These are phyloP conservation scores for Scheffersomyces parashehatae DNA, from an alignment of 1,139 yeast genomes.

Conservation along the genomic window DNA sequence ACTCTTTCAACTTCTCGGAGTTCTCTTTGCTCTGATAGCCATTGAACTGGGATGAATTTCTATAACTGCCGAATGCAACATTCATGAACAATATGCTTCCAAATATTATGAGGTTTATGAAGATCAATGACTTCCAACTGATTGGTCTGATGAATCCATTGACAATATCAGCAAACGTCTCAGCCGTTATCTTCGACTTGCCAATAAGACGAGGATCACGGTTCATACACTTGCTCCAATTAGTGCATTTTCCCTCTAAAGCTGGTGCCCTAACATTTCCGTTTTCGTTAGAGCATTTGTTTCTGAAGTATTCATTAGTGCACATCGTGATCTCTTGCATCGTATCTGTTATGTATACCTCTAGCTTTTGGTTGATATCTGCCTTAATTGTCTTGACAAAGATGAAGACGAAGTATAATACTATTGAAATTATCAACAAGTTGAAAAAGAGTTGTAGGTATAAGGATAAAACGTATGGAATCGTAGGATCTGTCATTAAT, in stretches of 20 bases:
- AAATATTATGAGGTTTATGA: slow-evolving; percentile 41
- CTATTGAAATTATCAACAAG: slow-evolving; percentile 52
- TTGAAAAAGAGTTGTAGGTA: slow-evolving; percentile 74
- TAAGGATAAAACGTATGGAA: slow-evolving; percentile 68
- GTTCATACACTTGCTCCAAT: slow-evolving; percentile 85
- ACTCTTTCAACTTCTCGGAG: slow-evolving; percentile 2
- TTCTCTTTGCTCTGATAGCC: slow-evolving; percentile 1
- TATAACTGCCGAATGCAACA: slow-evolving; percentile 40
- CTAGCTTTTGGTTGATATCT: slow-evolving; percentile 73
- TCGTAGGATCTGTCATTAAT: slow-evolving; percentile 45
- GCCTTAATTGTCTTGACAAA: slow-evolving; percentile 61
- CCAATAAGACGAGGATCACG: slow-evolving; percentile 82
- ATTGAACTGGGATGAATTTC: slow-evolving; percentile 7
- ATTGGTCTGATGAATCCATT: slow-evolving; percentile 77
- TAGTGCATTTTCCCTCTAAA: slow-evolving; percentile 65
- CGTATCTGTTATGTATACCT: slow-evolving; percentile 59
- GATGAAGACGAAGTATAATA: slow-evolving; percentile 55
- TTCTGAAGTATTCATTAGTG: slow-evolving; percentile 65
- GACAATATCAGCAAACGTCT: slow-evolving; percentile 77
- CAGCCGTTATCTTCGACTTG: slow-evolving; percentile 74
- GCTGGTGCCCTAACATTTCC: slow-evolving; percentile 63
- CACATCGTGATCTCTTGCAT: slow-evolving; percentile 71
- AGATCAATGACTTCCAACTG: slow-evolving; percentile 69
- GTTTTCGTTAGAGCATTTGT: slow-evolving; percentile 55
- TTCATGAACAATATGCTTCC: slow-evolving; percentile 45